Evolutionary conservation across 495 filamentous ascomycete genomes (phyloP).

Genomic region (Parathielavia hyrcaniae): DNA sequence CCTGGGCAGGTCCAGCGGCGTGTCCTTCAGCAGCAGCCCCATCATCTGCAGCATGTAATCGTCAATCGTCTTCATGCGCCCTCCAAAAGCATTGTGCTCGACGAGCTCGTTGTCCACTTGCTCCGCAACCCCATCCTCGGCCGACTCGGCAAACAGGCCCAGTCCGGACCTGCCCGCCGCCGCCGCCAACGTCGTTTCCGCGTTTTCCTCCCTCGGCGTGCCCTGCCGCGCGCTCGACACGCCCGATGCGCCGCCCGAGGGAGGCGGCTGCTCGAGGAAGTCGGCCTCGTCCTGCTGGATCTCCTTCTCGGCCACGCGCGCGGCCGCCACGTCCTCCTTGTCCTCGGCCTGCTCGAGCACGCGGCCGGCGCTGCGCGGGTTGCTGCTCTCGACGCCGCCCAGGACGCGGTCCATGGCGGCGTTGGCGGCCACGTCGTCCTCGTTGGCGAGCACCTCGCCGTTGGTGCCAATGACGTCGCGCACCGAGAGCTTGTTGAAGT

Average conservation of each 20-base stretch:
- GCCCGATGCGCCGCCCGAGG: conserved; percentile 40
- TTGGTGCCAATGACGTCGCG: conserved; percentile 62
- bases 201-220: conserved; percentile 43
- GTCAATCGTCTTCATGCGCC: conserved; percentile 59
- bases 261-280: conserved; percentile 70
- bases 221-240: conserved; percentile 43
- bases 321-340: conserved; percentile 81
- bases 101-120: conserved; percentile 40
- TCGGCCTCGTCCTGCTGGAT: conserved; percentile 84
- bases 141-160: conserved; percentile 39
- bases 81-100: conserved; percentile 52
- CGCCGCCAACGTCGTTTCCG: conserved; percentile 11
- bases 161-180: conserved; percentile 32
- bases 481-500: conserved; percentile 76
- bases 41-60: conserved; percentile 79
- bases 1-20: conserved; percentile 69
- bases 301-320: conserved; percentile 81
- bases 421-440: conserved; percentile 59
- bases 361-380: conserved; percentile 44
- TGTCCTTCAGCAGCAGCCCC: conserved; percentile 68
- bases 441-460: conserved; percentile 48
- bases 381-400: conserved; percentile 49
- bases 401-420: conserved; percentile 85
- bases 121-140: conserved; percentile 31
- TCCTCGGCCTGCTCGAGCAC: conserved; percentile 88